Base-by-base conservation (phyloP, 2,329 filamentous ascomycete species). In the Alternaria sp. region DNA sequence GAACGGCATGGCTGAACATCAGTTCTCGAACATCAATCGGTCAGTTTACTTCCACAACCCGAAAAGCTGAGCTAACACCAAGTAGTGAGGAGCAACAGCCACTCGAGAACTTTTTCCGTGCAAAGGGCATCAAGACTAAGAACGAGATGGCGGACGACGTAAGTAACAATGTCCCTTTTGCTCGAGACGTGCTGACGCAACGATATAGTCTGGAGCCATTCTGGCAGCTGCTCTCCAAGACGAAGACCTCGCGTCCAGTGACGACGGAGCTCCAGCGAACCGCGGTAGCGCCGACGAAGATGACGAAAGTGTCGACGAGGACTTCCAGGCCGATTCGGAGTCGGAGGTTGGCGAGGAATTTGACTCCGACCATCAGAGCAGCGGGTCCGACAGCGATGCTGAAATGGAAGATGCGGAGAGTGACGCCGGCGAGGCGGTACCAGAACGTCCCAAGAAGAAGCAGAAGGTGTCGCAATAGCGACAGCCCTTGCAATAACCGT, bases 11-110 rank as follows among this genome's bases (percentile, higher is more conserved):
- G 91, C 92, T 61, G 93, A 97, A 75, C 93, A 94, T 73, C 94
- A 97, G 76, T 99, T 99, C 84, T 97, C 93, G 83, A 99, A 99
- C 85, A 99, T 99, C 81, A 99, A 97, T 80, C 91, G 95, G 86
- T 87, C 79, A 72, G 82, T 69, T 15, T 12, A 25, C 11, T 26
- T 17, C 17, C 5, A 13, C 25, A 32, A 47, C 15, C 17, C 8
- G 44, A 17, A 11, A 52, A 12, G 17, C 46, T 19, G 62, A 53
- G 61, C 71, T 74, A 67, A 75, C 69, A 78, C 52, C 76, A 66
- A 21, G 36, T 59, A 87, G 86, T 72, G 96, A 99, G 83, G 96
- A 99, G 79, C 93, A 98, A 81, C 92, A 96, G 82, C 92, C 93
- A 7, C 88, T 99, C n/a, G 96, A 99, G 81, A 90, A 91, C 71